phyloP scores from a whole-genome alignment of 2,329 filamentous ascomycete species.

The Knufia fluminis region DNA sequence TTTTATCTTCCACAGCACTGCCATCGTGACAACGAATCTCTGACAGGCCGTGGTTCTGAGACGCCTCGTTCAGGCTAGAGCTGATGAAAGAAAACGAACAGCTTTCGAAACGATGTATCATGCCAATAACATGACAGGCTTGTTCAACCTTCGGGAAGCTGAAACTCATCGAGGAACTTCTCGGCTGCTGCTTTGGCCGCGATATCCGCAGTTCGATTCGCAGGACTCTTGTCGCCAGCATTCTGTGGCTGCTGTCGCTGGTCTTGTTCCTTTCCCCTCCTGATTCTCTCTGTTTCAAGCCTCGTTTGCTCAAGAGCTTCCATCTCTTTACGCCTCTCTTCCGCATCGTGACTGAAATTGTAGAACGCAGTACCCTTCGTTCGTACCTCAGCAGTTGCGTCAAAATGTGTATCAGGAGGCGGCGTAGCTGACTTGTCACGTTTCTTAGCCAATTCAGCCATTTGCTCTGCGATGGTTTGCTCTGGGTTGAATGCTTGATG shows the following conservation, averaged over 20 bases:
- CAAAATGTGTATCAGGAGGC: conserved; percentile 73
- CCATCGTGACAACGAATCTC: no score
- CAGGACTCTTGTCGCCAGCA: conserved; percentile 51
- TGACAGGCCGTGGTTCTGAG: no score
- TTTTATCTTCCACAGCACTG: no score
- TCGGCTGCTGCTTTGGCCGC: conserved; percentile 61
- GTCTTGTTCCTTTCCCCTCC: conserved; percentile 48
- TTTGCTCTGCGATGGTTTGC: conserved; percentile 52
- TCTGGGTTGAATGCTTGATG: conserved; percentile 72
- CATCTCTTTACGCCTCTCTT: conserved; percentile 64
- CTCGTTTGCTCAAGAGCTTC: conserved; percentile 58
- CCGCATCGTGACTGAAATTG: conserved; percentile 71
- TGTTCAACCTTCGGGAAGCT: conserved; percentile 14
- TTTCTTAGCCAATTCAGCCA: conserved; percentile 69
- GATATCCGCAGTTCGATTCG: conserved; percentile 40
- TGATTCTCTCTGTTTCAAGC: conserved; percentile 56
- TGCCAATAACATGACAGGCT: no score
- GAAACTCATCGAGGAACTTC: conserved; percentile 54
- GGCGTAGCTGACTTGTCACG: conserved; percentile 73
- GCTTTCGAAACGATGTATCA: no score
- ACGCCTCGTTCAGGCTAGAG: no score
- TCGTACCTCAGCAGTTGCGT: conserved; percentile 72
- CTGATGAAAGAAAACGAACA: no score
- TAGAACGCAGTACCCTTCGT: conserved; percentile 88
- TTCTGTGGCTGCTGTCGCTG: conserved; percentile 47